phyloP scores from a whole-genome alignment of 352 stramenopile genomes.

The Globisporangium paroecandrum region DNA sequence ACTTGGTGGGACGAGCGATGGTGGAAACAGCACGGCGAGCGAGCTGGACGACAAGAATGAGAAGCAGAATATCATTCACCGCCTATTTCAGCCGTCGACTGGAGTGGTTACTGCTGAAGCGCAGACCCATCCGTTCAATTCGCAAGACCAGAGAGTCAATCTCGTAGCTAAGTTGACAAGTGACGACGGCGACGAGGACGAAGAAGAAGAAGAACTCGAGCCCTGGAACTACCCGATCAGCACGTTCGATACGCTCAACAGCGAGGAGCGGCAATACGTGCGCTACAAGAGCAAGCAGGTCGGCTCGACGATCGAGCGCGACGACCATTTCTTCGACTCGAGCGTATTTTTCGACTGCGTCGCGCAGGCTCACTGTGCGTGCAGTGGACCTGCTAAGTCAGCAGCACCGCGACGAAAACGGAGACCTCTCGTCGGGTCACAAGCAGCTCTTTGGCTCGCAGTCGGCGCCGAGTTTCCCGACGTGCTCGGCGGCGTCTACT shows the following conservation, averaged over 20 bases:
- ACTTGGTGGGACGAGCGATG: too few species aligned
- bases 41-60: not conserved
- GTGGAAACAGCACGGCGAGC: not conserved
- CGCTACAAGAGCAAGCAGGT: slow-evolving; percentile 58
- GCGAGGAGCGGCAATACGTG: slow-evolving; percentile 67
- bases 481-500: slow-evolving; percentile 19
- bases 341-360: slow-evolving; percentile 64
- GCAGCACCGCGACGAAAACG: not conserved
- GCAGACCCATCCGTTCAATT: not conserved
- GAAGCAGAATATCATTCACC: slow-evolving; percentile 13
- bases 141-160: not conserved
- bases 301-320: slow-evolving; percentile 44
- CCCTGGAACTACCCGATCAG: slow-evolving; percentile 65
- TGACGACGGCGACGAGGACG: not conserved
- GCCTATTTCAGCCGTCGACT: slow-evolving; percentile 6
- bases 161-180: not conserved
- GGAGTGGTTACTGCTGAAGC: not conserved
- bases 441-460: not conserved
- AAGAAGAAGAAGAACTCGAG: slow-evolving; percentile 22
- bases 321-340: slow-evolving; percentile 66
- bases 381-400: slow-evolving; percentile 43
- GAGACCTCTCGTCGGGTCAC: not conserved
- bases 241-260: slow-evolving; percentile 53
- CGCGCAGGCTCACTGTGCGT: slow-evolving; percentile 49
- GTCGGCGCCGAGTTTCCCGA: slow-evolving; percentile 20